Conservation (phyloP, 2,329 filamentous ascomycete species). For the Paramyrothecium sp. region DNA sequence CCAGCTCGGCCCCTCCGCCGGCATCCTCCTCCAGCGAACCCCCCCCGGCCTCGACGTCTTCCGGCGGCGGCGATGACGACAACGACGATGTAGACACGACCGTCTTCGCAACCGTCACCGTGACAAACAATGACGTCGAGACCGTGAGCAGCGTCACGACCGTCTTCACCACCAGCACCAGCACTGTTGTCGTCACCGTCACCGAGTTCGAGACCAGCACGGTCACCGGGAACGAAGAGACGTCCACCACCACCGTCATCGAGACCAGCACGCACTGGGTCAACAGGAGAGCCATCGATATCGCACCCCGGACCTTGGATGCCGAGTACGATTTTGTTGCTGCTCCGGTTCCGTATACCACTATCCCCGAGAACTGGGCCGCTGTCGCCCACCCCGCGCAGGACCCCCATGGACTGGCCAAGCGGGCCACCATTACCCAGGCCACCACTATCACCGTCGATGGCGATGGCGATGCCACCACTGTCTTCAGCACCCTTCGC, state of each 20-base stretch:
- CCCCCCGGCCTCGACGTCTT: neutral
- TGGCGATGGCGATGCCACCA: slow-evolving; percentile 16
- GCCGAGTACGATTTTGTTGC: slow-evolving; percentile 9
- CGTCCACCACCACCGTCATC: slow-evolving; percentile 33
- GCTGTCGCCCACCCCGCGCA: slow-evolving; percentile 11
- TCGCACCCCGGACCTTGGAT: slow-evolving; percentile 23
- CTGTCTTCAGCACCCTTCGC: slow-evolving; percentile 25
- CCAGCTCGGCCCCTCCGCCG: neutral
- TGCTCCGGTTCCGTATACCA: slow-evolving; percentile 14
- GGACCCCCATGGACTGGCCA: slow-evolving; percentile 22
- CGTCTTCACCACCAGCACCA: slow-evolving; percentile 22
- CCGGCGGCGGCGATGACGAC: neutral
- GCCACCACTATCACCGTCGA: slow-evolving; percentile 27
- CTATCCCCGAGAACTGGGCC: slow-evolving; percentile 10
- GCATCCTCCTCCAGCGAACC: neutral
- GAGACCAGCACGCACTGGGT: slow-evolving; percentile 29
- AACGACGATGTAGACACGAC: slow-evolving; percentile 21
- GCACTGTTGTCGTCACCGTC: slow-evolving; percentile 30
- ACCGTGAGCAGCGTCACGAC: slow-evolving; percentile 28
- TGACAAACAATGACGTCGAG: slow-evolving; percentile 21
- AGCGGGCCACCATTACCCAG: slow-evolving; percentile 31
- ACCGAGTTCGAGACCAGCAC: slow-evolving; percentile 34
- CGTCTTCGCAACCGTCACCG: slow-evolving; percentile 26
- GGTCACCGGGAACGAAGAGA: slow-evolving; percentile 32
- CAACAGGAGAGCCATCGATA: slow-evolving; percentile 27